These are phyloP conservation scores for Ophiobolus disseminans DNA, from an alignment of 2,329 filamentous ascomycete species.

Conservation along the genomic window DNA sequence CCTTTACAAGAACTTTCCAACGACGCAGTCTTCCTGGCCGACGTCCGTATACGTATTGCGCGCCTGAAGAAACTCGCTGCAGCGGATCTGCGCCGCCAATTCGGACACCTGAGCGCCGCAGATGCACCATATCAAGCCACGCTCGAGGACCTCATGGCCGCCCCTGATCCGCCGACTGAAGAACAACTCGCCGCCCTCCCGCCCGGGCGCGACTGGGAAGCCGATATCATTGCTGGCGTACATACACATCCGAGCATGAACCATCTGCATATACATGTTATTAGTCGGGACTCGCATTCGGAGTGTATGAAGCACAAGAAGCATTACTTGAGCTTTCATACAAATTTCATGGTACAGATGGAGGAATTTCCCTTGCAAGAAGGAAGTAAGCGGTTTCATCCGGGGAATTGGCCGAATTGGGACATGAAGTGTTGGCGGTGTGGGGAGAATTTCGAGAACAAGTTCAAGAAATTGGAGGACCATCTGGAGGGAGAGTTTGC, in stretches of 20 bases:
- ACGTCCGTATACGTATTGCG: conserved; percentile 66
- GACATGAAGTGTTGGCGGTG: conserved; percentile 88
- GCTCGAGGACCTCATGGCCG: conserved; percentile 56
- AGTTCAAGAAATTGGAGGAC: conserved; percentile 74
- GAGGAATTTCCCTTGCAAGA: conserved; percentile 77
- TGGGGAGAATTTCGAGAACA: conserved; percentile 73
- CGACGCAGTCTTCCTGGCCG: conserved; percentile 70
- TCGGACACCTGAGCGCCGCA: conserved; percentile 67
- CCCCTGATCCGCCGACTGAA: conserved; percentile 33
- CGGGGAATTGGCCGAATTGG: conserved; percentile 65
- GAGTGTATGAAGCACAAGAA: conserved; percentile 76
- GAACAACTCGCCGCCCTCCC: conserved; percentile 61
- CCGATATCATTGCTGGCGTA: conserved; percentile 77
- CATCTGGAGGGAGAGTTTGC: conserved; percentile 80
- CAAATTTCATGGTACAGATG: conserved; percentile 80
- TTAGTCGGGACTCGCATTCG: conserved; percentile 80
- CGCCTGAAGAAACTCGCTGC: conserved; percentile 72
- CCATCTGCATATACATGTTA: conserved; percentile 87
- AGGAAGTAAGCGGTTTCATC: conserved; percentile 69
- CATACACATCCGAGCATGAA: conserved; percentile 92
- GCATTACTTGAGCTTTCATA: conserved; percentile 92
- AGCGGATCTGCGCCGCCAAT: conserved; percentile 73
- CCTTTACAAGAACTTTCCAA: conserved; percentile 77
- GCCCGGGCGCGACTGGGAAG: conserved; percentile 76
- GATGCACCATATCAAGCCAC: conserved; percentile 71